A percentile compares a stretch with the other conserved stretches of the same genome.
phyloP scores from a whole-genome alignment of 148 eudicot genomes.

The Tetragonia tetragonoides region DNA sequence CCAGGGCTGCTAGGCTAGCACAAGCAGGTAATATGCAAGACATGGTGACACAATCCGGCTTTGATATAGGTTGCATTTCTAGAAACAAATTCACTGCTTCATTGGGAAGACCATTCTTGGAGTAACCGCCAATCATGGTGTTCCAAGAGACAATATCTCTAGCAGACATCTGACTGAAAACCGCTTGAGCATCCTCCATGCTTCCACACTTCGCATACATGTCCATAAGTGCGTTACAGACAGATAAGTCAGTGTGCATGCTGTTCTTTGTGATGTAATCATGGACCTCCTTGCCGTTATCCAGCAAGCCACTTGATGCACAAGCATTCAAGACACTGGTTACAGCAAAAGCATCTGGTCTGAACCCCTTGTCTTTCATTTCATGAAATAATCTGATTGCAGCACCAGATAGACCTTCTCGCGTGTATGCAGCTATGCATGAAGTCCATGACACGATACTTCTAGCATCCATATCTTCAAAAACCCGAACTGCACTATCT shows the following conservation, averaged over 20 bases:
- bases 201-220: conserved; percentile 75
- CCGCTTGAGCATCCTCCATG: conserved; percentile 47
- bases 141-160: conserved; percentile 64
- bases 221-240: conserved; percentile 62
- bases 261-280: conserved; percentile 37
- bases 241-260: conserved; percentile 35
- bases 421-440: conserved; percentile 54
- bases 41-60: conserved; percentile 56
- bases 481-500: conserved; percentile 33
- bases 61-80: conserved; percentile 45
- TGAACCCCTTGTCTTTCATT: conserved; percentile 44
- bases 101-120: conserved; percentile 47
- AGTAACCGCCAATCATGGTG: conserved; percentile 63
- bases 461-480: conserved; percentile 44
- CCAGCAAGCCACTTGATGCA: conserved; percentile 47
- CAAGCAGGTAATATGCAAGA: conserved; percentile 61
- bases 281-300: conserved; percentile 51
- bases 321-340: conserved; percentile 61
- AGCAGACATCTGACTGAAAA: conserved; percentile 38
- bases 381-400: conserved; percentile 52
- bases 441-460: conserved; percentile 61
- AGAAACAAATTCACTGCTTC: conserved; percentile 49
- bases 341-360: conserved; percentile 41
- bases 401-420: conserved; percentile 38
- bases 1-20: conserved; percentile 50